phyloP scores from a whole-genome alignment of 1,139 yeast genomes.

The Saccharomyces hybrid region DNA sequence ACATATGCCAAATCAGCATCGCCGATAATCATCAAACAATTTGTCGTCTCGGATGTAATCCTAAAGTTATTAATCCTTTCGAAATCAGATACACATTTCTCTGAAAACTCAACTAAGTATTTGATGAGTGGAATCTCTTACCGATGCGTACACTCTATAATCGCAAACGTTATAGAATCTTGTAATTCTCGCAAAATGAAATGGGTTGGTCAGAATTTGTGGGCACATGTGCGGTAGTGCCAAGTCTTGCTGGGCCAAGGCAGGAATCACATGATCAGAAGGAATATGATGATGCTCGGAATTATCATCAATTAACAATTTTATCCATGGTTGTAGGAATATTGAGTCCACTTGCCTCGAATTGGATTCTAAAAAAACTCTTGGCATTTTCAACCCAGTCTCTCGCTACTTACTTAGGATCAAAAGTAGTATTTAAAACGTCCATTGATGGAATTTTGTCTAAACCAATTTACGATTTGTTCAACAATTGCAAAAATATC shows the following conservation, averaged over 20 bases:
- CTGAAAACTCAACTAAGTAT: constrained; percentile 24
- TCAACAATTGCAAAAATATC: constrained; percentile 13
- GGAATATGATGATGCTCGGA: constrained; percentile 1
- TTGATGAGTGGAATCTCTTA: constrained; percentile 13
- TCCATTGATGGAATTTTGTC: too few relatives aligned
- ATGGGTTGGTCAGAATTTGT: constrained; percentile 7
- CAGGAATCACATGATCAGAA: constrained; percentile 3
- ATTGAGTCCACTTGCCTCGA: constrained; percentile 8
- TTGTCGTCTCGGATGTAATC: constrained; percentile 18
- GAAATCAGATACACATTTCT: constrained; percentile 18
- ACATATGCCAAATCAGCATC: constrained; percentile 10
- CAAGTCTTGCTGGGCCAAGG: constrained; percentile 4
- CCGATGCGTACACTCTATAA: constrained; percentile 17
- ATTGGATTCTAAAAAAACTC: constrained; percentile 6
- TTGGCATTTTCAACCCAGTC: constrained; percentile 7
- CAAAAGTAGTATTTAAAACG: not conserved
- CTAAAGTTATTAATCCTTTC: constrained; percentile 15
- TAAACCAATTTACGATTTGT: not conserved
- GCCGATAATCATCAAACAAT: constrained; percentile 18
- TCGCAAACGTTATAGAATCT: constrained; percentile 16
- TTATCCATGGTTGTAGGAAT: constrained; percentile 15
- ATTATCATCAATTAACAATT: constrained; percentile 3
- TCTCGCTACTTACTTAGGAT: not conserved
- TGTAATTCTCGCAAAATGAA: constrained; percentile 17
- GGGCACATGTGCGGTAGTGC: constrained; percentile 8